Base-by-base conservation (phyloP, 2,329 filamentous ascomycete genomes). In the Triangularia verruculosa region DNA sequence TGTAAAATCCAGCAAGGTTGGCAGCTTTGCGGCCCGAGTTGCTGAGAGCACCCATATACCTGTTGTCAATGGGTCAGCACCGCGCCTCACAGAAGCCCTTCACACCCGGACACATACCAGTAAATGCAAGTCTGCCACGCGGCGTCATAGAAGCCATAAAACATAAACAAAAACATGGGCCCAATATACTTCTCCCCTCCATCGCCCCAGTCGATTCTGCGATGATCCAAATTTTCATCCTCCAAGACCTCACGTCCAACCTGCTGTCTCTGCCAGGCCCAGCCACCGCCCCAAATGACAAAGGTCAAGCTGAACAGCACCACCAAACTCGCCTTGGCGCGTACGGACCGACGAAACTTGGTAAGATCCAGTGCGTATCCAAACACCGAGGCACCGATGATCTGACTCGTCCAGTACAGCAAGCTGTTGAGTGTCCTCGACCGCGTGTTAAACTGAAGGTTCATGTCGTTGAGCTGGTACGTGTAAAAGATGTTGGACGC, bases 21-120 rank as follows among this genome's bases (percentile, higher is more conserved):
- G 94, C 93, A 27, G 94, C 86, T 76, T 93, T 94, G 76, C 93
- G 92, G 65, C 91, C 87, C 67, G 94, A 96, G 85, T 98, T 98
- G 74, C 91, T 93, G 52, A 97, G 83, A 7, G 93, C 86, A 58
- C 94, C 94, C 90, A 98, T 97, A 80, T 90, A 93, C 89, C 88
- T 90, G 65, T 67, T 47, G 22, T 22, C 22, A 4, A 9, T 34
- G 15, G 30, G 54, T 7, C 11, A 17, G 1, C 43, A 6, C 11
- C 34, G 20, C 9, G 12, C 12, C 3, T 57, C 17, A 6, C 15
- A 13, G n/a, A 58, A 7, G 17, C 22, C 17, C 20, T 84, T 20
- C 85, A 78, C 34, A 81, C 85, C 15, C 85, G 79, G 81, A 83
- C 80, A 90, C 92, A 73, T 86, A 92, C 93, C 93, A 97, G 82